Conservation (phyloP, 2,329 filamentous ascomycete genomes). For the Penicillium concentricum region DNA sequence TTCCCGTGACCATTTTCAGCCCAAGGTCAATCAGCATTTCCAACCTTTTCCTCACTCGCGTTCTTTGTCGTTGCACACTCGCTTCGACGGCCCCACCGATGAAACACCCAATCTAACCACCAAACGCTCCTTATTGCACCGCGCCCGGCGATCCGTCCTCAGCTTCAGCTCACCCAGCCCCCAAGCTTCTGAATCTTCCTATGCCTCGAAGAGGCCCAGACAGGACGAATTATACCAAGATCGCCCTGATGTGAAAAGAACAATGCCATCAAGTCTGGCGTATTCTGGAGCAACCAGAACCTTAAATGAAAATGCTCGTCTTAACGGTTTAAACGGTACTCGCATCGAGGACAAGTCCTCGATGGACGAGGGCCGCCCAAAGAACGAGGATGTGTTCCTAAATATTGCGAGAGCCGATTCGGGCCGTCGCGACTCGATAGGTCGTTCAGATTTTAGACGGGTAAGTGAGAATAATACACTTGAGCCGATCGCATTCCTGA, state of each 20-base stretch:
- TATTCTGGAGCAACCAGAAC: conserved; percentile 29
- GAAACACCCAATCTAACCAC: conserved; percentile 46
- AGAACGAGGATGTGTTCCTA: conserved; percentile 48
- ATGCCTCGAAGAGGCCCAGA: conserved; percentile 30
- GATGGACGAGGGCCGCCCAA: conserved; percentile 38
- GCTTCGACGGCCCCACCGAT: conserved; percentile 38
- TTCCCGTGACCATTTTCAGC: conserved; percentile 6
- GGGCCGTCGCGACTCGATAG: conserved; percentile 36
- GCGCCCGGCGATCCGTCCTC: conserved; percentile 31
- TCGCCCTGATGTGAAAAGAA: conserved; percentile 32
- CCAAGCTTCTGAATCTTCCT: conserved; percentile 22
- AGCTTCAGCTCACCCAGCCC: conserved; percentile 25
- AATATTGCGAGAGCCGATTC: conserved; percentile 48
- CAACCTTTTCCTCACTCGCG: conserved; percentile 1
- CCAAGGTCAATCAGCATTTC: neutral
- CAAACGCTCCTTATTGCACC: conserved; percentile 40
- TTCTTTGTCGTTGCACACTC: conserved; percentile 18
- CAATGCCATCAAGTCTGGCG: conserved; percentile 35
- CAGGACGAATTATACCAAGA: conserved; percentile 22
- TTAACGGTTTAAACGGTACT: conserved; percentile 3
- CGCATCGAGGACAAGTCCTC: conserved; percentile 32
- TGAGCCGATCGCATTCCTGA: conserved; percentile 8
- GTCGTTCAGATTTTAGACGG: conserved; percentile 40
- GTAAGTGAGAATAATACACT: conserved; percentile 28
- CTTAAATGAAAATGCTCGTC: conserved; percentile 27